Evolutionary conservation across 768 basidiomycete genomes (phyloP), one percentile per base, ranked within the genome.

Genomic region (Cantharellus cinnabarinus): DNA sequence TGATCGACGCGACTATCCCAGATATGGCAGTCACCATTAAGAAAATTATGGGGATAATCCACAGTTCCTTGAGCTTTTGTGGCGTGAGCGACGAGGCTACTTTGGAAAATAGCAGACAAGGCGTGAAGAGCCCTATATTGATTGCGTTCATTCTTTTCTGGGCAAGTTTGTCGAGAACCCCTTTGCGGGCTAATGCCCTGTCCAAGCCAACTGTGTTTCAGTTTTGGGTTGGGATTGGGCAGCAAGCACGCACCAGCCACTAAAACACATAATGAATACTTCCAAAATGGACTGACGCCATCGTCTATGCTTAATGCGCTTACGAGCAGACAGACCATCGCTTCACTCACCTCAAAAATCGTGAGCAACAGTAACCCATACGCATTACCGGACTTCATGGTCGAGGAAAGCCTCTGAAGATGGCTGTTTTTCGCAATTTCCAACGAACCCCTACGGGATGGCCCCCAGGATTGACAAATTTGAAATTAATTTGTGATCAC

Each of bases 21-120:
- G 44, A 48, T 29, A 48, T 29, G 44, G 44, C 44, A 35, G 53
- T 54, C 14, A 54, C 53, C 14, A 40, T 41, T 2, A 41, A 1
- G 10, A 29, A 57, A 1, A 15, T 15, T n/a, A 40, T 29, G 7
- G 56, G 56, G 42, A 62, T 52, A 42, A 56, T 38, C 29, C 53
- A 61, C 15, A 66, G 59, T 7, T 65, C 64, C 35, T 34, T 51
- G 56, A 69, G 62, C 57, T 67, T 69, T 38, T 63, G 56, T n/a
- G 73, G 73, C 2, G 71, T 70, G 41, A 74, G 62, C 5, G 67
- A 68, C 65, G 72, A 74, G 15, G 73, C 73, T n/a, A 74, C 70
- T 61, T 72, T 73, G 15, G 66, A 67, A 61, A 70, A 70, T n/a
- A 70, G 59, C 56, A 68, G 61, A 7, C 67, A 34, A 5, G 38